These are phyloP conservation scores for Calonectria honghensis DNA, from an alignment of 2,329 filamentous ascomycete genomes.

Conservation along the genomic window DNA sequence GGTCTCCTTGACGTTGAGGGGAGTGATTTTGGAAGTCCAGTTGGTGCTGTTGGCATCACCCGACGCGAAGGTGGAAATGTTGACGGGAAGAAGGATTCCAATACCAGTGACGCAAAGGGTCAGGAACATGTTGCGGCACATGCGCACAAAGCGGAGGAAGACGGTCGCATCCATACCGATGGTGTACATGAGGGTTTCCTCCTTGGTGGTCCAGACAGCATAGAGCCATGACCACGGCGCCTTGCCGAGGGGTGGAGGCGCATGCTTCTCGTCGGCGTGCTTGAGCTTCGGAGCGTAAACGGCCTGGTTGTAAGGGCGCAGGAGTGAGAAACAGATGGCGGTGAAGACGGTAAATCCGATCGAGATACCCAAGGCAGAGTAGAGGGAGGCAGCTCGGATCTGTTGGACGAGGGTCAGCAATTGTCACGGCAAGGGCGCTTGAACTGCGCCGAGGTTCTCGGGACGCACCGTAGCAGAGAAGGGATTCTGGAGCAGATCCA, in stretches of 20 bases:
- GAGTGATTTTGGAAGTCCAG: constrained; percentile 77
- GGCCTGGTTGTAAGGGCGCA: constrained; percentile 92
- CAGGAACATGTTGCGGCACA: constrained; percentile 94
- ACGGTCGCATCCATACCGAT: constrained; percentile 94
- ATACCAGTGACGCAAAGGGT: constrained; percentile 83
- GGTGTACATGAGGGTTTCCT: constrained; percentile 85
- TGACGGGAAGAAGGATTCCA: constrained; percentile 87
- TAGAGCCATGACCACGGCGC: constrained; percentile 91
- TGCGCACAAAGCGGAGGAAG: constrained; percentile 90
- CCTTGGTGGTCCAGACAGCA: constrained; percentile 85
- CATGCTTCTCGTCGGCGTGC: constrained; percentile 92
- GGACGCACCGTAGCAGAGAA: constrained; percentile 67
- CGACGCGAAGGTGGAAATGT: constrained; percentile 70
- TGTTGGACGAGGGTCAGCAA: constrained; percentile 44
- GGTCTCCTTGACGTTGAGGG: constrained; percentile 70
- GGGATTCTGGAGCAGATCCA: constrained; percentile 70
- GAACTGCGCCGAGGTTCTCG: neutral
- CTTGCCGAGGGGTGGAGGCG: constrained; percentile 89
- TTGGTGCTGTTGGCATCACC: constrained; percentile 49
- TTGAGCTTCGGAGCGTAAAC: constrained; percentile 97
- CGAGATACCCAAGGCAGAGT: constrained; percentile 87
- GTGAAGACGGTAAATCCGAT: constrained; percentile 84
- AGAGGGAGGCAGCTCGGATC: constrained; percentile 73
- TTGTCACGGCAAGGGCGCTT: neutral
- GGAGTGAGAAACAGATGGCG: constrained; percentile 87